Evolutionary conservation across 805 yeast genomes (phyloP), one percentile per base, ranked within the genome.

Genomic region (Sugiyamaella chiloensis): DNA sequence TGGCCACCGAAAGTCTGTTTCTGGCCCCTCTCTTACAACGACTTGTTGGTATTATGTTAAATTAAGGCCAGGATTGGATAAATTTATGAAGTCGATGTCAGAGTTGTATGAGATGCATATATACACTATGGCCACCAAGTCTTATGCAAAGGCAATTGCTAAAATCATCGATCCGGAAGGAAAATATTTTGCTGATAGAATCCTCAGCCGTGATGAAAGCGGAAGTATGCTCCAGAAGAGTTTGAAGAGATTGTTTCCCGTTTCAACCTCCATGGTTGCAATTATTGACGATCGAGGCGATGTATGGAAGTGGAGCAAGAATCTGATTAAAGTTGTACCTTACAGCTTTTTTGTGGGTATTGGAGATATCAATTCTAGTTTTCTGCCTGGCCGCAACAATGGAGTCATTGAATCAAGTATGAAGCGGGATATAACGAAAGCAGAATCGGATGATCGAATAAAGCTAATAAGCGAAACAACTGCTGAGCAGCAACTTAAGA

Each of bases 231-330:
- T 96, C 2, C 96, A 87, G 56, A 93, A 93, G 62, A 87, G 91
- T 30, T 71, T 93, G 51, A 83, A 85, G 60, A 73, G 98, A 52
- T 72, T 93, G 47, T 93, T 93, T 59, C 99, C 99, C 0, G 95
- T 91, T 2, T 96, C 91, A 56, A 95, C 95, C 20, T 84, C 95
- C 14, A 85, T 93, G 96, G 99, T 93, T 26, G 93, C 87, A 2
- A 83, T 93, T 40, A 93, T 93, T 51, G 99, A 93, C 65, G 99
- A 93, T 65, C 78, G 99, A 63, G 99, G 97, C 2, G 99, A 93
- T 65, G 99, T 93, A 17, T 93, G 99, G 99, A 87, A 86, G 60
- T 93, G 99, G 99, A 86, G 88, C 56, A 81, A 85, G 9, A 90
- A 93, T 62, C 70, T 93, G 57, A 80, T 93, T 50, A 87, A 91